phyloP scores from a whole-genome alignment of 495 filamentous ascomycete species.

The Penicillium salamii region DNA sequence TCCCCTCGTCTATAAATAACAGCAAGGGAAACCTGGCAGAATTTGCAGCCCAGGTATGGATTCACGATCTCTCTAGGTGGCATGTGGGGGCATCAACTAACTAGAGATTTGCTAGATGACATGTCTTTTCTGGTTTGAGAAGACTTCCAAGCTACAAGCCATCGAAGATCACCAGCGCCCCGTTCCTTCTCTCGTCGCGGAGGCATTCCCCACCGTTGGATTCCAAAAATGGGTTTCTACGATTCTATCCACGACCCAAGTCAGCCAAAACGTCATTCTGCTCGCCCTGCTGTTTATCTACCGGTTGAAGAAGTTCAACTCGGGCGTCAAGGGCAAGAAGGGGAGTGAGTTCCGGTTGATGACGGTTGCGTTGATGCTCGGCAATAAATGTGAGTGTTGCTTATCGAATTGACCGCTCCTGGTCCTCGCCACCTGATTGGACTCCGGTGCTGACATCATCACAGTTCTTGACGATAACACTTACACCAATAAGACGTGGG shows the following conservation, averaged over 20 bases:
- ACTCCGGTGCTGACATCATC: constrained; percentile 23
- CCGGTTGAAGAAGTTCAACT: constrained; percentile 85
- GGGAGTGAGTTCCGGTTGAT: constrained; percentile 96
- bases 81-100: constrained; percentile 2
- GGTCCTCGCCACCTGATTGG: background rate
- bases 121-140: constrained; percentile 98
- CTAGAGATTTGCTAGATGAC: constrained; percentile 63
- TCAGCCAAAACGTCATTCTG: constrained; percentile 92
- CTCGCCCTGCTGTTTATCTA: constrained; percentile 92
- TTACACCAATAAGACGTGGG: constrained; percentile 99
- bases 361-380: constrained; percentile 95
- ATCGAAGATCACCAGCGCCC: constrained; percentile 64
- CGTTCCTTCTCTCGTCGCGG: constrained; percentile 54
- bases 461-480: constrained; percentile 95
- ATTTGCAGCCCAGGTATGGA: constrained; percentile 74
- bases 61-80: background rate
- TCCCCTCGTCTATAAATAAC: constrained; percentile 71
- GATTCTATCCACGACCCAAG: constrained; percentile 90
- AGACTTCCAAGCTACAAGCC: constrained; percentile 66
- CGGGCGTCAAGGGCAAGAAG: constrained; percentile 79
- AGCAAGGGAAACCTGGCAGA: constrained; percentile 72
- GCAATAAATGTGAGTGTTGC: constrained; percentile 82
- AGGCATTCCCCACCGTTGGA: constrained; percentile 71
- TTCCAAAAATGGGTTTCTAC: constrained; percentile 94
- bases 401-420: constrained; percentile 24